Base-by-base conservation (phyloP, 1,139 yeast genomes). In the Kurtzmaniella quercitrusa region DNA sequence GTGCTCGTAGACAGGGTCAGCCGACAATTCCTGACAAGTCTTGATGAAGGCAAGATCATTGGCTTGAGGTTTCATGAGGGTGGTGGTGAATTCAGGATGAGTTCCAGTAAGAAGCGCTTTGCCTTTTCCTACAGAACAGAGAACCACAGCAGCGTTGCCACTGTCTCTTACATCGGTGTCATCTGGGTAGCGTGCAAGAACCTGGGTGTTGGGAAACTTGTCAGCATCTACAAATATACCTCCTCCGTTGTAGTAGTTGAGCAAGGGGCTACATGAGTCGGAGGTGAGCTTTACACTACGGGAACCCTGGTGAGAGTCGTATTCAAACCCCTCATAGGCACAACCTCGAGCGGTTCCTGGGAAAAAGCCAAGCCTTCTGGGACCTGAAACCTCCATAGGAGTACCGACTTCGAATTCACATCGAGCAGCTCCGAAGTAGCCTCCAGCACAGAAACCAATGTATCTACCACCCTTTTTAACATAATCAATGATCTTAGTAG, bases 391-490 rank as follows among this genome's bases (percentile, higher is more conserved):
- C 56, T 91, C 98, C 75, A 87, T 65, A 0, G 77, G 73, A 49
- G 82, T 72, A 1, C 93, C 94, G 19, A 77, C 81, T 54, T 89
- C 96, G 60, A 93, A 94, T 58, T 93, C 98, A 51, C 87, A 82
- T 41, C 83, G 63, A 0, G 73, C 62, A n/a, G 90, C 75, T 1
- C 83, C 93, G 58, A 78, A 93, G 63, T 94, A 93, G 0, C 87
- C 98, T 29, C 99, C 99, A n/a, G 98, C 95, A 64, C 98, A 93
- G 51, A 93, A 78, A 0, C 98, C 98, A 31, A 93, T 61, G 56
- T 70, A 89, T 44, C 72, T 68, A 1, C 98, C 99, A 17, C 98
- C 98, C 44, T 71, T 69, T 31, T 79, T 70, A 2, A 93, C 90
- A 60, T 72, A 91, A 41, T 79, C 79, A 25, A 67, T 62, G 46